These are phyloP conservation scores for Coemansia pectinata DNA, from an alignment of 192 early-diverging fungal species.

Conservation along the genomic window DNA sequence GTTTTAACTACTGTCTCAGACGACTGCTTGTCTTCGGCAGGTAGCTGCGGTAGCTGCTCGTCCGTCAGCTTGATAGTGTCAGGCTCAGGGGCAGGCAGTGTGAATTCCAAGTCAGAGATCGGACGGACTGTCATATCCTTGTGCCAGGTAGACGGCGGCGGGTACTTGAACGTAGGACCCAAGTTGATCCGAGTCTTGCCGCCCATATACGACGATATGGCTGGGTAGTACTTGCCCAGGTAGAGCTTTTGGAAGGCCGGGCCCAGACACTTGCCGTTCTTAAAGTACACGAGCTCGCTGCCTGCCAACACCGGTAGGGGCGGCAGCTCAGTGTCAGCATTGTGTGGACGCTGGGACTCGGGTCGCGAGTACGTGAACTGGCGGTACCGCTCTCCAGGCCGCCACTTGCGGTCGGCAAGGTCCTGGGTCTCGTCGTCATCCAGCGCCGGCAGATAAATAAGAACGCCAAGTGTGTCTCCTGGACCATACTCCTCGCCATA, in stretches of 20 bases:
- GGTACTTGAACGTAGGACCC: slow-evolving; percentile 66
- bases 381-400: slow-evolving; percentile 44
- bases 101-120: slow-evolving; percentile 51
- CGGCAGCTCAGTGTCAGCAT: slow-evolving; percentile 44
- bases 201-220: slow-evolving; percentile 68
- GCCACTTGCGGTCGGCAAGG: slow-evolving; percentile 51
- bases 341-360: slow-evolving; percentile 43
- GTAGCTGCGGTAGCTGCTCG: neutral
- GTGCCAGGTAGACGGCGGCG: slow-evolving; percentile 57
- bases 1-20: neutral
- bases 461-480: slow-evolving; percentile 53
- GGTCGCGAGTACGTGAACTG: slow-evolving; percentile 47
- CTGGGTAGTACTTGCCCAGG: slow-evolving; percentile 76
- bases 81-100: slow-evolving; percentile 17
- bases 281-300: slow-evolving; percentile 67
- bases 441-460: slow-evolving; percentile 53
- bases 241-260: slow-evolving; percentile 65
- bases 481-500: slow-evolving; percentile 46
- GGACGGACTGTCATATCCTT: slow-evolving; percentile 36
- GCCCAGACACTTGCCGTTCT: slow-evolving; percentile 67
- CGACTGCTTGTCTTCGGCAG: neutral
- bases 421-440: slow-evolving; percentile 51
- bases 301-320: slow-evolving; percentile 50
- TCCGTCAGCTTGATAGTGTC: neutral
- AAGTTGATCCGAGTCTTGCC: slow-evolving; percentile 67